Evolutionary conservation across 2,329 filamentous ascomycete genomes (phyloP), one percentile per base, ranked within the genome.

Genomic region (Claviceps monticola): DNA sequence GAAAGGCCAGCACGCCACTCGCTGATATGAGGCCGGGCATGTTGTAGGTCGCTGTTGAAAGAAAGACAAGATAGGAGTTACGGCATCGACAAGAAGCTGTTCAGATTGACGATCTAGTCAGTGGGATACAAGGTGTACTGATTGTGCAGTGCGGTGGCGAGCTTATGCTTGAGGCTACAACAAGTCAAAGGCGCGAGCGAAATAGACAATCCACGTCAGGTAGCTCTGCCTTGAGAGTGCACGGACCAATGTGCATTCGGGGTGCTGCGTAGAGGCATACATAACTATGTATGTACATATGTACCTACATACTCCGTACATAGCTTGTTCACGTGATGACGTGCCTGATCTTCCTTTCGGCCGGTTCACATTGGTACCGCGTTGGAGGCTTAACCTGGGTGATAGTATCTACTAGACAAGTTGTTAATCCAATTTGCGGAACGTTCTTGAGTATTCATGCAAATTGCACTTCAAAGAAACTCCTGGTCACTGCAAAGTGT

Each of bases 21-120:
- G 93, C 93, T 61, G 91, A 96, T 64, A 90, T 88, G 67, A 97
- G 80, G 67, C 87, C 88, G 67, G 93, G 87, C 93, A 97, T 98
- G 55, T 63, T 74, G 44, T 45, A 46, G 8, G 21, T 45, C 39
- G 50, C 37, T 19, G 42, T 44, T 26, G 44, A 44, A 34, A n/a
- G 21, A 38, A 36, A 34, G 11, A 37, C 53, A 55, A 55, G 53
- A 52, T 49, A 23, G 23, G 17, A 9, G 5, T 43, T 51, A 29
- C 38, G 8, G 17, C 26, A 42, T 29, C 36, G 23, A 29, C n/a
- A 9, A 21, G 19, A 19, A 14, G 46, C 21, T 11, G 38, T 14
- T 6, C 3, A 11, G 4, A 16, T 14, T 46, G 3, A n/a, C 23
- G 16, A 23, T 34, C 29, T 11, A 4, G 29, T 34, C 29, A 4